Evolutionary conservation across 2,329 filamentous ascomycete species (phyloP).

Genomic region (Paraphaeosphaeria sporulosa): DNA sequence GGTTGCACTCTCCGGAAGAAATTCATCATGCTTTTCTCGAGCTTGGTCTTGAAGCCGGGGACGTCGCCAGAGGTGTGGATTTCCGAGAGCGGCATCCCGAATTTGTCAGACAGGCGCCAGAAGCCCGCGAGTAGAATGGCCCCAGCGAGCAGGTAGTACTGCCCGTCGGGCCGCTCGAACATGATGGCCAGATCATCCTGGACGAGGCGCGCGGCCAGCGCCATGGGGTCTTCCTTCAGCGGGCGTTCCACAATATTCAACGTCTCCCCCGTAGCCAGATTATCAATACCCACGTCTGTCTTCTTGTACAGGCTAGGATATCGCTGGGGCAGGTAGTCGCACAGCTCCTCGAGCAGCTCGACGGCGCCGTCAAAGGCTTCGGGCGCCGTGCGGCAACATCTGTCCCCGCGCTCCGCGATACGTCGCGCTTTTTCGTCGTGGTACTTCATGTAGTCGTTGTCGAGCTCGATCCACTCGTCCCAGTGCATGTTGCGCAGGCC

Average conservation of each 20-base stretch:
- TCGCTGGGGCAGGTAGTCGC: conserved; percentile 73
- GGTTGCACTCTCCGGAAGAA: conserved; percentile 78
- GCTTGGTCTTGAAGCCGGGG: conserved; percentile 72
- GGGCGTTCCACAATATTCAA: conserved; percentile 73
- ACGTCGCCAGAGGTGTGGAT: conserved; percentile 83
- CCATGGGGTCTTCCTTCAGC: conserved; percentile 79
- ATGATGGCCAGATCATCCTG: conserved; percentile 88
- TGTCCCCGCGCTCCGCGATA: conserved; percentile 70
- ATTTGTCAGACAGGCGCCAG: conserved; percentile 83
- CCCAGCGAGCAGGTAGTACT: conserved; percentile 82
- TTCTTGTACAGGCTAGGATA: conserved; percentile 75
- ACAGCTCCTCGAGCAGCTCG: conserved; percentile 78
- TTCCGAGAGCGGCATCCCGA: conserved; percentile 78
- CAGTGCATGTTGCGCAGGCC: conserved; percentile 74
- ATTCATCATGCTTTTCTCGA: conserved; percentile 80
- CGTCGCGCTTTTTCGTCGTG: conserved; percentile 75
- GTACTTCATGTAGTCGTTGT: conserved; percentile 77
- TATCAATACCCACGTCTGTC: conserved; percentile 71
- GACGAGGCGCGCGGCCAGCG: conserved; percentile 72
- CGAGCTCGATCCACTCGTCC: conserved; percentile 84
- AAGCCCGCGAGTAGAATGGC: conserved; percentile 80
- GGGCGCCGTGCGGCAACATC: conserved; percentile 73
- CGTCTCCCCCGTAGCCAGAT: conserved; percentile 73
- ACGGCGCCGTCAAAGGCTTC: conserved; percentile 75
- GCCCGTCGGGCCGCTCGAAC: conserved; percentile 77